These are phyloP conservation scores for Populus tomentosa DNA, from an alignment of 441 rosid genomes.

Conservation along the genomic window DNA sequence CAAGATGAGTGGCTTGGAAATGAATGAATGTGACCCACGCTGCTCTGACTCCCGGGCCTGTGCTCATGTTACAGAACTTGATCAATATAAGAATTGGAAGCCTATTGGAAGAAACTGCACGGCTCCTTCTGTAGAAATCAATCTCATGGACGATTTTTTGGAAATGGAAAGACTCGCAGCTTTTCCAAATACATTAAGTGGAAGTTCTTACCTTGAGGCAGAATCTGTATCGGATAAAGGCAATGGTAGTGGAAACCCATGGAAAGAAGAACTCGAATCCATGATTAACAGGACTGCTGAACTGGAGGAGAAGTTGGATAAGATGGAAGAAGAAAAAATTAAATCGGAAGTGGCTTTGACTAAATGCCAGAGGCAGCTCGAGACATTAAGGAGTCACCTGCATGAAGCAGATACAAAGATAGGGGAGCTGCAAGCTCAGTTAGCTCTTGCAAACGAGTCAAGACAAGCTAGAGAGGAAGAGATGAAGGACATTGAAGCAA, in stretches of 20 bases:
- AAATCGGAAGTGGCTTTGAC: conserved; percentile 46
- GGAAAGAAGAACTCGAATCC: conserved; percentile 46
- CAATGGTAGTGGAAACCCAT: conserved; percentile 24
- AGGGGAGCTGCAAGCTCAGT: conserved; percentile 41
- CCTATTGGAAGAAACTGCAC: conserved; percentile 32
- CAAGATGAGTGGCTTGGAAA: conserved; percentile 22
- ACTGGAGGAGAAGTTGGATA: conserved; percentile 54
- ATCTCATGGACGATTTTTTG: conserved; percentile 91
- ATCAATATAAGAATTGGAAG: conserved; percentile 35
- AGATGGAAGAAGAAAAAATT: conserved; percentile 52
- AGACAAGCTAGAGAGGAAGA: conserved; percentile 54
- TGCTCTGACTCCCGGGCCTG: conserved; percentile 31
- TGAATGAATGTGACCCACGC: conserved; percentile 19
- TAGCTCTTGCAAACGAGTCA: conserved; percentile 43
- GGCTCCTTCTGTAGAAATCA: conserved; percentile 45
- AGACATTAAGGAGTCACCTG: conserved; percentile 31
- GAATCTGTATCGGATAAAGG: conserved; percentile 26
- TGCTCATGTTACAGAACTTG: conserved; percentile 23
- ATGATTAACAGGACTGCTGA: conserved; percentile 48
- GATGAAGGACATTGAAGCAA: conserved; percentile 39
- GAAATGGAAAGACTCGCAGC: conserved; percentile 94
- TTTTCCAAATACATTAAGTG: conserved; percentile 40
- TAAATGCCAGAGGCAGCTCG: conserved; percentile 40
- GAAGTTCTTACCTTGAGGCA: conserved; percentile 27
- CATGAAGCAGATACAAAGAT: conserved; percentile 41